Base-by-base conservation (phyloP, 495 filamentous ascomycete genomes). In the Hypoxylon perforatum region DNA sequence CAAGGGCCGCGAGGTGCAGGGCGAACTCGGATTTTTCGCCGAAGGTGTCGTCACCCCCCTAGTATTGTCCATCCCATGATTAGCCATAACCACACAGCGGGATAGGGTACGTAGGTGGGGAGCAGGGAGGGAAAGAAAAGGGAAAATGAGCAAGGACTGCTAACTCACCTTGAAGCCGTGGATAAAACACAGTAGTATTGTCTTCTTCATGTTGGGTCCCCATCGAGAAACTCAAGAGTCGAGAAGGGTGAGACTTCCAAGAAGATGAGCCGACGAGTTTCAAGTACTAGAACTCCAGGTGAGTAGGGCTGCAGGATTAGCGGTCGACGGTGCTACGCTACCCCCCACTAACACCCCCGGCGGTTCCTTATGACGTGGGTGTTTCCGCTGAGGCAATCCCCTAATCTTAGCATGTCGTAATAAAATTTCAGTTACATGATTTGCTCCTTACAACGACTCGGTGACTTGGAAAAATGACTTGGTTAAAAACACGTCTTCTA, bases 1-100 rank as follows among this genome's bases (percentile, higher is more conserved):
- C 77, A 17, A 94, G 84, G 10, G 80, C 84, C 23, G 86, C 87
- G 5, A 99, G 80, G 67, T 95, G 87, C 60, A 88, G 84, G 35
- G 91, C 90, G 68, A 96, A 96, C 47, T 78, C 80, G 69, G 78
- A 81, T 39, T 82, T 77, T 48, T 78, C 66, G 35, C 84, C 87
- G 64, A 99, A 99, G 54, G 95, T 99, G 69, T 92, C 84, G 70
- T 97, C 93, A 70, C 86, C 90, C 65, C 94, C 95, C 92, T 96
- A 67, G 25, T 19, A 15, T 52, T 28, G 3, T 36, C 9, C 17
- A n/a, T 18, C 14, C 48, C 36, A 12, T 15, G 8, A 45, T 63
- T 53, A 58, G 54, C 38, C 23, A 45, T 41, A 22, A 8, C 28
- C 5, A 33, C 36, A 14, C 19, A 0, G 18, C 44, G 6, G 30